Evolutionary conservation across 2,329 filamentous ascomycete genomes (phyloP).

Genomic region (Hypoxylon sp.): DNA sequence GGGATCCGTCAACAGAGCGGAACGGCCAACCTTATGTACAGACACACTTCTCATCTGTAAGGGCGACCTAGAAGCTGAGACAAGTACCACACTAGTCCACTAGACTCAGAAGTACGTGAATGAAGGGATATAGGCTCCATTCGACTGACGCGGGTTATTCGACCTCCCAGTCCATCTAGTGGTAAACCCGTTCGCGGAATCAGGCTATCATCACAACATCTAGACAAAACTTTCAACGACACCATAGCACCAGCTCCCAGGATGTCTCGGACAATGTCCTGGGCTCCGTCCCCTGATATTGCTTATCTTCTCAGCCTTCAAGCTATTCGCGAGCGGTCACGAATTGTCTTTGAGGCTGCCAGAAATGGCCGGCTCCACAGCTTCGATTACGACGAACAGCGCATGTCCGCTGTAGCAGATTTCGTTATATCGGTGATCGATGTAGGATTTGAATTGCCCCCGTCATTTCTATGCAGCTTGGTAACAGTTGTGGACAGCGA

Average conservation of each 20-base stretch:
- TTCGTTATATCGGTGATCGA: constrained; percentile 22
- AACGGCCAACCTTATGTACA: neutral
- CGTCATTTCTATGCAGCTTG: neutral
- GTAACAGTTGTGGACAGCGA: constrained; percentile 52
- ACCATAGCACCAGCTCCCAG: neutral
- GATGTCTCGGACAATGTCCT: constrained; percentile 2
- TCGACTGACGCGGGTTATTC: neutral
- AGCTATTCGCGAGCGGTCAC: constrained; percentile 9
- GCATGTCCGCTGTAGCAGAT: constrained; percentile 15
- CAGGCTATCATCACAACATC: neutral
- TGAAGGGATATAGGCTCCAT: neutral
- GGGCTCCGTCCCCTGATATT: constrained; percentile 14
- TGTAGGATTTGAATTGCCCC: constrained; percentile 1
- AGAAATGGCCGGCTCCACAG: neutral
- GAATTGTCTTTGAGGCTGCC: constrained; percentile 1
- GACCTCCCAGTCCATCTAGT: neutral
- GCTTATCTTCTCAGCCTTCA: constrained; percentile 11
- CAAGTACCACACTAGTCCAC: neutral
- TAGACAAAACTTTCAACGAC: neutral
- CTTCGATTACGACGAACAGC: constrained; percentile 10
- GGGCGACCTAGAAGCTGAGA: neutral
- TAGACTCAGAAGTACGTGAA: neutral
- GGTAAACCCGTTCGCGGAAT: neutral
- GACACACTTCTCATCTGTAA: neutral
- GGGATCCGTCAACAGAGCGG: constrained; percentile 3